Percentiles rank a stretch among this genome's conserved stretches.
These are phyloP conservation scores for Annona cherimola DNA, from an alignment of 164 flowering plant genomes.

Conservation along the genomic window DNA sequence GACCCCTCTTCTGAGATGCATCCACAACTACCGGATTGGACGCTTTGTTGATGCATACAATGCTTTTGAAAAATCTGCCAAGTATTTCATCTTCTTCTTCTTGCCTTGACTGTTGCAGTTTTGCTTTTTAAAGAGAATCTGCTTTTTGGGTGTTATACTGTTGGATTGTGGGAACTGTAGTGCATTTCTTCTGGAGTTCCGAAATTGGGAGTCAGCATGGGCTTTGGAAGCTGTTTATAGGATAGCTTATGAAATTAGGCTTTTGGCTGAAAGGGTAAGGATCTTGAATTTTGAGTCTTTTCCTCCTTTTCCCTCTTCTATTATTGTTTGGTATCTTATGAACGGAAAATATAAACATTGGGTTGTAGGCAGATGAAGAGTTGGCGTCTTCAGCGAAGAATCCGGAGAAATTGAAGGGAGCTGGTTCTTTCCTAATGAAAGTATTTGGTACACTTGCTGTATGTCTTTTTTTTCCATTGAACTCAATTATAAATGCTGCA, in stretches of 20 bases:
- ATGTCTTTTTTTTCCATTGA: constrained; percentile 18
- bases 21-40: constrained; percentile 56
- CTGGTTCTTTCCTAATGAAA: constrained; percentile 98
- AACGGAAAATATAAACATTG: not conserved
- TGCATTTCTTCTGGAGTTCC: constrained; percentile 89
- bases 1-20: constrained; percentile 49
- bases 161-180: constrained; percentile 29
- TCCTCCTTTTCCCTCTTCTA: not conserved
- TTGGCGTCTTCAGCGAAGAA: constrained; percentile 70
- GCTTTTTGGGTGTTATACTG: not conserved
- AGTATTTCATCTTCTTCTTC: constrained; percentile 30
- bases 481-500: not conserved
- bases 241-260: constrained; percentile 78
- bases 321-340: not conserved
- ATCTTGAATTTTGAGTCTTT: not conserved
- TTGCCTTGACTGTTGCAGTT: not conserved
- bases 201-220: constrained; percentile 98
- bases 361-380: constrained; percentile 82
- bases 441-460: constrained; percentile 98
- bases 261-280: constrained; percentile 87
- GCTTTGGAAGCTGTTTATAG: constrained; percentile 80
- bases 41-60: constrained; percentile 64
- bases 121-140: too few relatives aligned
- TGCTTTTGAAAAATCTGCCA: constrained; percentile 81
- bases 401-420: constrained; percentile 92